phyloP scores from a whole-genome alignment of 2,329 filamentous ascomycete genomes.

The Sarocladiaceae sp. region DNA sequence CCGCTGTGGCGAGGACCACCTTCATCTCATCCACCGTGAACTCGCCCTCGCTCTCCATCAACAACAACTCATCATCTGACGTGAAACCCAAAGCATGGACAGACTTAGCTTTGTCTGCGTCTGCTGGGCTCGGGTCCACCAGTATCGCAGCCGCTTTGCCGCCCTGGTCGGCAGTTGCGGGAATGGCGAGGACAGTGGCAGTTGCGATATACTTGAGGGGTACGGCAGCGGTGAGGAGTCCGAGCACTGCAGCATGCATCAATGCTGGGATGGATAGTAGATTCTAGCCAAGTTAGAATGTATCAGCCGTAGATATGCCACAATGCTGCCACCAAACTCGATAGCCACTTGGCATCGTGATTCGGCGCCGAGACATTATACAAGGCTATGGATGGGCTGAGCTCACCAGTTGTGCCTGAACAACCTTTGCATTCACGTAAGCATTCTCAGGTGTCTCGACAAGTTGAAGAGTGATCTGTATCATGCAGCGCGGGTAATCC shows the following conservation, averaged over 20 bases:
- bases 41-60: constrained; percentile 76
- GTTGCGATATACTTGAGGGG: constrained; percentile 72
- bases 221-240: constrained; percentile 76
- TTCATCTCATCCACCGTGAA: constrained; percentile 79
- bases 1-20: constrained; percentile 59
- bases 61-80: constrained; percentile 65
- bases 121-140: constrained; percentile 57
- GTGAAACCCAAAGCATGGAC: constrained; percentile 82
- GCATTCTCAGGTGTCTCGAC: constrained; percentile 65
- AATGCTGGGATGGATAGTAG: constrained; percentile 77
- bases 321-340: no score
- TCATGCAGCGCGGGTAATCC: constrained; percentile 70
- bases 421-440: constrained; percentile 55
- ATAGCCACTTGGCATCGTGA: no score
- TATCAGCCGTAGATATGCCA: constrained; percentile 13
- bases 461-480: constrained; percentile 80
- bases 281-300: constrained; percentile 62
- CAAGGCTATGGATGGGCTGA: no score
- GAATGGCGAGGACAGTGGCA: constrained; percentile 60
- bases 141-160: constrained; percentile 32
- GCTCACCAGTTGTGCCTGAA: constrained; percentile 57
- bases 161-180: constrained; percentile 32
- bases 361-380: no score
- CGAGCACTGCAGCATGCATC: constrained; percentile 72
- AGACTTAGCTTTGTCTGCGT: constrained; percentile 61